phyloP scores from a whole-genome alignment of 805 yeast species.

The Saturnispora halmiae region DNA sequence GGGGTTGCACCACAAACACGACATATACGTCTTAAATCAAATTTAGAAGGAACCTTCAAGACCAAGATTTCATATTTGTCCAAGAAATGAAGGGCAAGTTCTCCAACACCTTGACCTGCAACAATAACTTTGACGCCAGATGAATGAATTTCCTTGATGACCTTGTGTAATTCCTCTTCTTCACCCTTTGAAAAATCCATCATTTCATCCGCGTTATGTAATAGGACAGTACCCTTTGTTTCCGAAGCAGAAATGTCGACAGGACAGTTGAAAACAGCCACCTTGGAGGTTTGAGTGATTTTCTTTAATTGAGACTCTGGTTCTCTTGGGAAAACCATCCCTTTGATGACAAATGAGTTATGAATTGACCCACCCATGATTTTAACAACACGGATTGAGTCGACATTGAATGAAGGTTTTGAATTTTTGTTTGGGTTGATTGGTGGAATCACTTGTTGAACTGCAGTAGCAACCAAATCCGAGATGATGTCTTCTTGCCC shows the following conservation, averaged over 20 bases:
- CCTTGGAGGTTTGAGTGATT: constrained; percentile 56
- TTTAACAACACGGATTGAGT: constrained; percentile 89
- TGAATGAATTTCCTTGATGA: constrained; percentile 72
- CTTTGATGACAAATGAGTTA: constrained; percentile 74
- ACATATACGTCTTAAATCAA: constrained; percentile 86
- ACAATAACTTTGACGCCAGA: constrained; percentile 81
- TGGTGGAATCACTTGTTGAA: constrained; percentile 62
- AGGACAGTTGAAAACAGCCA: constrained; percentile 89
- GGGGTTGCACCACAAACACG: constrained; percentile 98
- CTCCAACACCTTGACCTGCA: constrained; percentile 94
- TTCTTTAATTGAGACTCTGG: constrained; percentile 88
- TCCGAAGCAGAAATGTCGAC: constrained; percentile 94
- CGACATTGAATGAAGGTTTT: constrained; percentile 64
- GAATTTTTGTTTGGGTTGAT: constrained; percentile 42
- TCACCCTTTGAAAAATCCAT: constrained; percentile 93
- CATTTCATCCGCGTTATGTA: constrained; percentile 96
- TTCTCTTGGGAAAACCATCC: constrained; percentile 96
- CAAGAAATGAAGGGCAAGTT: constrained; percentile 84
- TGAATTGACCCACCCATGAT: constrained; percentile 84
- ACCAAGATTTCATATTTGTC: constrained; percentile 80
- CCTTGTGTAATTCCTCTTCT: constrained; percentile 82
- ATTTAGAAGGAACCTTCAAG: constrained; percentile 84
- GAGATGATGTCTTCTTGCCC: constrained; percentile 78
- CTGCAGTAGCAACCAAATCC: constrained; percentile 75
- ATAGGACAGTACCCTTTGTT: constrained; percentile 92